Evolutionary conservation across 1,139 yeast species (phyloP).

Genomic region (Suzukiozyma palmioleophila): DNA sequence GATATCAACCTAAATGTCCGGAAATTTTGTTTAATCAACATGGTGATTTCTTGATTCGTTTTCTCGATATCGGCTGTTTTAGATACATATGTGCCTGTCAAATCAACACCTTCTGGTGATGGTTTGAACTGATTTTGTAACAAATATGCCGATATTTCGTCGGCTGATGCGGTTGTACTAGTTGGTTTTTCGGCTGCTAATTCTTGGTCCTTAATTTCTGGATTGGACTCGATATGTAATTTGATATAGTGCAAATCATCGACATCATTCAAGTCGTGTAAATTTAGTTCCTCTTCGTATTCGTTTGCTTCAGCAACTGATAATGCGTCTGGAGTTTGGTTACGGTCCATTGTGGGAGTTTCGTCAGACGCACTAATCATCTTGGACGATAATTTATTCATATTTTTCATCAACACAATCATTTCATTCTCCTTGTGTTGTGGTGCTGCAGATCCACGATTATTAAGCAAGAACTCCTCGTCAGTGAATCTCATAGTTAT

Average conservation of each 20-base stretch:
- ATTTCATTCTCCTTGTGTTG: slow-evolving; percentile 51
- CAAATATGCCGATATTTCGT: slow-evolving; percentile 21
- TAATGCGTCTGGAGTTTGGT: slow-evolving; percentile 13
- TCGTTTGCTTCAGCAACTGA: slow-evolving; percentile 29
- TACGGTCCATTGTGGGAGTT: slow-evolving; percentile 9
- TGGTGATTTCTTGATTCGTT: slow-evolving; percentile 46
- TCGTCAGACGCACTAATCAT: slow-evolving; percentile 55
- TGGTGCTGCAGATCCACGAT: slow-evolving; percentile 15
- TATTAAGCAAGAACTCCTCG: slow-evolving; percentile 13
- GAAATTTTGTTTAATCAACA: slow-evolving; percentile 52
- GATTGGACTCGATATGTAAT: slow-evolving; percentile 45
- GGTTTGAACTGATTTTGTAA: slow-evolving; percentile 19
- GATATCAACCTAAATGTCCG: slow-evolving; percentile 21
- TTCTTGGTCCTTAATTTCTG: slow-evolving; percentile 9
- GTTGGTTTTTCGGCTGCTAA: neutral
- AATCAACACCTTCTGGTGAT: slow-evolving; percentile 24
- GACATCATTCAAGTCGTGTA: slow-evolving; percentile 57
- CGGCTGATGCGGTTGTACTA: slow-evolving; percentile 10
- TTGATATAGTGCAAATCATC: slow-evolving; percentile 51
- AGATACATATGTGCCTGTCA: slow-evolving; percentile 36
- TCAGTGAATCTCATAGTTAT: slow-evolving; percentile 79
- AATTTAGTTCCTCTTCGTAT: slow-evolving; percentile 47
- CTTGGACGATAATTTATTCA: slow-evolving; percentile 82
- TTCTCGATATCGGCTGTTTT: slow-evolving; percentile 39
- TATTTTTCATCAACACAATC: slow-evolving; percentile 73